Evolutionary conservation across 176 grass and related monocot species (phyloP), one percentile per base, ranked within the genome.

Genomic region (Thinopyrum elongatum): DNA sequence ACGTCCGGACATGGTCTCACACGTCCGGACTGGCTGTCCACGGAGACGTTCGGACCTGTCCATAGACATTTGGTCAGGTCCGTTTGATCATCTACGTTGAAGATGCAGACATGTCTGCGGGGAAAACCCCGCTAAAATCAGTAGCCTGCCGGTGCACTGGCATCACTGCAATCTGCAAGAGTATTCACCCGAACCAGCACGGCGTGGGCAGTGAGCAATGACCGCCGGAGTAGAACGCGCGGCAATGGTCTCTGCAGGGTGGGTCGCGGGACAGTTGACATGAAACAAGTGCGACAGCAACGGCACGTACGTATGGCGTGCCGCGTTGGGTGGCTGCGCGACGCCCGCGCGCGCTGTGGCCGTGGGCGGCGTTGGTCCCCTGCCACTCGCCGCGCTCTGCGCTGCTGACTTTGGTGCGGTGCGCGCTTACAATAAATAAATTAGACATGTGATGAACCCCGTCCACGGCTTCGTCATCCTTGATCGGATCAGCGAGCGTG

Each of bases 241-340:
- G 49, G 0, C 39, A 34, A 27, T 22, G 58, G 82, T 64, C 35
- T 63, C 36, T 7, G 26, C 36, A 26, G 55, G 17, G 53, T 3
- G 35, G 69, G 69, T 17, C 36, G n/a, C 27, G 2, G 23, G 15
- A 62, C 63, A 81, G 73, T 87, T 87, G 84, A 83, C 84, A 29
- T 87, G 65, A 13, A 23, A 27, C 67, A 78, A 22, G n/a, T 4
- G 66, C 66, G 87, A 73, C 87, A 79, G 64, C 62, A 60, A 60
- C 62, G 73, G 51, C 25, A 35, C 70, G 79, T 36, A 63, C 23
- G 36, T 33, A 73, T 44, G 70, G 70, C 69, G 69, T 72, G 33
- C 65, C 66, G 84, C 88, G 72, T 86, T 82, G 83, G 71, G 88
- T 90, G 88, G 88, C 79, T 57, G 79, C 46, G 14, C 1, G 47